Conservation (phyloP, 2,329 filamentous ascomycete genomes). For the Phyllosticta citrichinensis region DNA sequence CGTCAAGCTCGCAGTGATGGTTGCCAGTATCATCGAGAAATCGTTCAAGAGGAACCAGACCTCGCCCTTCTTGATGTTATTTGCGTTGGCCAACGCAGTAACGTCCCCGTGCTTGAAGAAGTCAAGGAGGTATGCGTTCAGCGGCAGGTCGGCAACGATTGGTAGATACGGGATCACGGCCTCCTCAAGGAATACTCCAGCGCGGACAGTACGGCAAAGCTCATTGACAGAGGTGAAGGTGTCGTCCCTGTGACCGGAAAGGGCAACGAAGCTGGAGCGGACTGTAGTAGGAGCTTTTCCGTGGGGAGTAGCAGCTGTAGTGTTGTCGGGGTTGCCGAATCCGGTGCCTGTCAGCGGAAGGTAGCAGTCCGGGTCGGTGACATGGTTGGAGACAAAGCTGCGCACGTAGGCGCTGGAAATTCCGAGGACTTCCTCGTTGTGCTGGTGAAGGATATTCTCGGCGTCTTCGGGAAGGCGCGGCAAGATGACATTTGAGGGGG, state of each 20-base stretch:
- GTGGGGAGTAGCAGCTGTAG: constrained; percentile 23
- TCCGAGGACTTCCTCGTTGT: constrained; percentile 56
- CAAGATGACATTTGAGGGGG: constrained; percentile 56
- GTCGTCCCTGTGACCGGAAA: constrained; percentile 56
- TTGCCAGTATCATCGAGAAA: constrained; percentile 55
- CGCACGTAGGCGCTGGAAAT: constrained; percentile 61
- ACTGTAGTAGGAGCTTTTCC: constrained; percentile 29
- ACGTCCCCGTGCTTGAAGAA: constrained; percentile 67
- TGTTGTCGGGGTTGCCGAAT: constrained; percentile 25
- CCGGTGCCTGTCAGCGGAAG: constrained; percentile 50
- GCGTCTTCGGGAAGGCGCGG: constrained; percentile 51
- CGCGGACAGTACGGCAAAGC: constrained; percentile 54
- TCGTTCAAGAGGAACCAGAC: constrained; percentile 66
- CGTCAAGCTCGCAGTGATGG: constrained; percentile 57
- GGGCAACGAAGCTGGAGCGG: constrained; percentile 59
- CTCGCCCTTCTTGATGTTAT: constrained; percentile 55
- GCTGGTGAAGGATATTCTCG: constrained; percentile 44
- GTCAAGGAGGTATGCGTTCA: constrained; percentile 63
- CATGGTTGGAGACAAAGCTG: constrained; percentile 57
- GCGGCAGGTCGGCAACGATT: constrained; percentile 41
- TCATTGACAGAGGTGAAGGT: constrained; percentile 60
- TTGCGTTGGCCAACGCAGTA: constrained; percentile 49
- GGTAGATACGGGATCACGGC: constrained; percentile 61
- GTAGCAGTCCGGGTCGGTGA: constrained; percentile 37
- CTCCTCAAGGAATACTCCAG: constrained; percentile 65